Evolutionary conservation across 2,329 filamentous ascomycete genomes (phyloP), one percentile per base, ranked within the genome.

Genomic region (Calonectria hawksworthii): DNA sequence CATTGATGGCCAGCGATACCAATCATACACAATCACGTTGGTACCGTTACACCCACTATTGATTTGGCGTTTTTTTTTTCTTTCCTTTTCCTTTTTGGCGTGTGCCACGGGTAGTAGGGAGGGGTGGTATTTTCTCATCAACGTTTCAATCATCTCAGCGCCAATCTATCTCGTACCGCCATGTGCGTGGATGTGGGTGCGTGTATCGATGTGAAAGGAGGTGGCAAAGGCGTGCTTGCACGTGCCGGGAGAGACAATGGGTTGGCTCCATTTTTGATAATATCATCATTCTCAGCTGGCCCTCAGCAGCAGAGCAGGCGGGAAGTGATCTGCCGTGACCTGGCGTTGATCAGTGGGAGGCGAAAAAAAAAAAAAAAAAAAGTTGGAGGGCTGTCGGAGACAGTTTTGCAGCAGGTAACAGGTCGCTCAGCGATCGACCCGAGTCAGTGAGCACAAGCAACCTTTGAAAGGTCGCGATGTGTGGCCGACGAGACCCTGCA

Each of bases 1-100:
- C 66, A 30, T n/a, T 26, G 11, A 26, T n/a, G n/a, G 16, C 51
- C 38, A 50, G 59, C 65, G 63, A 68, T 59, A 61, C 71, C 71
- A 66, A 73, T 70, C 71, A 38, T 11, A 30, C 59, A 61, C 38
- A 8, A 11, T 30, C 32, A 18, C 38, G 30, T 30, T 23, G 23
- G 14, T 30, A 26, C 56, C 36, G 56, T 63, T 41, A 63, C 56
- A 63, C 56, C 56, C 34, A 18, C 56, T 23, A 63, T 23, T 47
- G 21, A 47, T 10, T 61, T 16, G n/a, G 23, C 30, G 14, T 6
- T 11, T 13, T 51, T 51, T 38, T 59, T 18, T n/a, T n/a, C n/a
- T n/a, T n/a, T n/a, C n/a, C 26, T 18, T 36, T 61, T 23, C 34
- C 4, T 28, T 26, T 41, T 41, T 61, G 56, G 34, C 5, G 36